Percentiles rank a stretch among this genome's conserved stretches.
Conservation (phyloP, 371 early-diverging fungal species). For the Nematocida sp. region DNA sequence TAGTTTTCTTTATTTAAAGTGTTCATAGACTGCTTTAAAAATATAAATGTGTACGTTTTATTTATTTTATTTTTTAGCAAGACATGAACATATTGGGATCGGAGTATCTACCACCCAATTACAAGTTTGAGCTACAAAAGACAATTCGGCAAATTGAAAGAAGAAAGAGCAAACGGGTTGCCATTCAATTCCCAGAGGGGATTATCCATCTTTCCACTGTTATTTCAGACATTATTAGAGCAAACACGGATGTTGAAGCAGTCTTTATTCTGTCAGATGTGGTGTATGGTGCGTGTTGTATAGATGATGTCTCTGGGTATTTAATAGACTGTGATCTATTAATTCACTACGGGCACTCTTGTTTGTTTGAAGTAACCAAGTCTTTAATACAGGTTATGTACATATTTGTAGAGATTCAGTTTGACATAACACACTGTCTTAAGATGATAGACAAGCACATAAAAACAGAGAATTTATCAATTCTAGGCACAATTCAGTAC, state of each 20-base stretch:
- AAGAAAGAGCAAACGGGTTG: constrained; percentile 78
- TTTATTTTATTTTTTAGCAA: neutral
- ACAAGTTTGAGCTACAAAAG: constrained; percentile 98
- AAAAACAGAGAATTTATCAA: constrained; percentile 72
- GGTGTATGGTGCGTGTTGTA: constrained; percentile 98
- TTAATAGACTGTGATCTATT: constrained; percentile 90
- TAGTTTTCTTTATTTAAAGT: neutral
- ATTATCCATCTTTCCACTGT: constrained; percentile 85
- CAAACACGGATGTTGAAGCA: constrained; percentile 75
- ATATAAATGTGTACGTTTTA: neutral
- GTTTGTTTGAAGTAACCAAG: constrained; percentile 89
- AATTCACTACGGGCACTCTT: constrained; percentile 97
- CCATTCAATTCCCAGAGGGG: constrained; percentile 98
- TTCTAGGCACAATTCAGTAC: constrained; percentile 95
- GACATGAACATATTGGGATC: constrained; percentile 11
- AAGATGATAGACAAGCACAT: constrained; percentile 73
- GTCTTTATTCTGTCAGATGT: constrained; percentile 96
- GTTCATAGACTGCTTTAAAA: neutral
- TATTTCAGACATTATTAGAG: constrained; percentile 74
- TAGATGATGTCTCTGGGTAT: constrained; percentile 89
- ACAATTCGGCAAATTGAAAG: constrained; percentile 83
- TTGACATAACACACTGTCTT: constrained; percentile 85
- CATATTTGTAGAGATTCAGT: constrained; percentile 96
- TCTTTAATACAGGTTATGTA: constrained; percentile 90
- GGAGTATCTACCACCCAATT: constrained; percentile 80